These are phyloP conservation scores for Metschnikowia sp. DNA, from an alignment of 805 yeast species.

Conservation along the genomic window DNA sequence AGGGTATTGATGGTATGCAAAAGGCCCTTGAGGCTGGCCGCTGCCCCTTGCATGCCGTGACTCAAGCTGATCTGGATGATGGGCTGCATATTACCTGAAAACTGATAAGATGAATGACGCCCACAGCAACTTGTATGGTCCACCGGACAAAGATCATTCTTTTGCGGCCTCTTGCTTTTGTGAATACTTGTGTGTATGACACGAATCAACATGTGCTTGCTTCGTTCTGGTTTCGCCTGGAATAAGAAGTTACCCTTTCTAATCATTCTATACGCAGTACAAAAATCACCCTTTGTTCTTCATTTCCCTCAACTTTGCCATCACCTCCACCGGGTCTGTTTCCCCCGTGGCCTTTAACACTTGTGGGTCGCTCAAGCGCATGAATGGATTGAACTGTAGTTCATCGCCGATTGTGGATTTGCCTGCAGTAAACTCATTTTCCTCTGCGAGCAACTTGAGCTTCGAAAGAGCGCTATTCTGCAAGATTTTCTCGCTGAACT, in stretches of 20 bases:
- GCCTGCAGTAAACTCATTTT: slow-evolving; percentile 80
- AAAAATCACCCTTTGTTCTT: slow-evolving; percentile 50
- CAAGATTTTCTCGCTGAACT: slow-evolving; percentile 68
- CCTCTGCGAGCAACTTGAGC: slow-evolving; percentile 48
- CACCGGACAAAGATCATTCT: not conserved
- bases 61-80: too few relatives aligned
- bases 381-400: slow-evolving; percentile 79
- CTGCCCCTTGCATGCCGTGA: too few relatives aligned
- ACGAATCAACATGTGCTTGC: not conserved
- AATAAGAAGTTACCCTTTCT: too few relatives aligned
- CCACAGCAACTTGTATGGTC: too few relatives aligned
- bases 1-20: too few relatives aligned
- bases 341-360: slow-evolving; percentile 60
- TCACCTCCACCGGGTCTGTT: slow-evolving; percentile 49
- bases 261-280: too few relatives aligned
- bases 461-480: slow-evolving; percentile 49
- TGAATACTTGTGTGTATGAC: not conserved
- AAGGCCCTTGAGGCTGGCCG: too few relatives aligned
- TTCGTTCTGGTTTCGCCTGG: too few relatives aligned
- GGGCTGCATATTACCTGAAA: too few relatives aligned
- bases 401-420: slow-evolving; percentile 82
- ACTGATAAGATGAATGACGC: too few relatives aligned
- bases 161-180: not conserved
- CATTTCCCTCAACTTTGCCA: slow-evolving; percentile 71
- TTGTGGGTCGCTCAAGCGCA: slow-evolving; percentile 66